Conservation (phyloP, 1,284 basidiomycete genomes). For the Retiboletus fuscus region DNA sequence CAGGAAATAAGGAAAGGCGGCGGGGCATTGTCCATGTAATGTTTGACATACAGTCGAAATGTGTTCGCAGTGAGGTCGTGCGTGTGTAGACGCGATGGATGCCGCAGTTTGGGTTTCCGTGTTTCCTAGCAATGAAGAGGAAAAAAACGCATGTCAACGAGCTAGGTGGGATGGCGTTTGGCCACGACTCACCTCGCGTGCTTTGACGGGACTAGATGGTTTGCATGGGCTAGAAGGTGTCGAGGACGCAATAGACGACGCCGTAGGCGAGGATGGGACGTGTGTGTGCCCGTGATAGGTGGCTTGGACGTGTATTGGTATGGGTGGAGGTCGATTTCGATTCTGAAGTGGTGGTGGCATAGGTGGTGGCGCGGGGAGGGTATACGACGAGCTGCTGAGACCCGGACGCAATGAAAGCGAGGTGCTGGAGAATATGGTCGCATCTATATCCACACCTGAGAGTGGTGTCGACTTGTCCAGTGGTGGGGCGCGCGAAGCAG, state of each 20-base stretch:
- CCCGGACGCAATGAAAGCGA: background rate
- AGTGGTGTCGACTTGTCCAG: slow-evolving; percentile 6
- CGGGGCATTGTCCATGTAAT: slow-evolving; percentile 73
- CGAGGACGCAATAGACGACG: slow-evolving; percentile 43
- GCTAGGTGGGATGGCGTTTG: background rate
- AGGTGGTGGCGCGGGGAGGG: slow-evolving; percentile 33
- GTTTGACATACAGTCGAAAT: slow-evolving; percentile 79
- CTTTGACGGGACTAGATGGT: slow-evolving; percentile 33
- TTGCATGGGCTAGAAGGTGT: slow-evolving; percentile 48
- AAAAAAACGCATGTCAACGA: background rate
- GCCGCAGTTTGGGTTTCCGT: slow-evolving; percentile 62
- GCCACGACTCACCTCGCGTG: slow-evolving; percentile 27
- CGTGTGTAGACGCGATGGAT: slow-evolving; percentile 73
- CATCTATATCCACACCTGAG: background rate
- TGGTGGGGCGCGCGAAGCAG: slow-evolving; percentile 18
- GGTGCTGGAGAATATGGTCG: slow-evolving; percentile 29
- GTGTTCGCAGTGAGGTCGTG: slow-evolving; percentile 73
- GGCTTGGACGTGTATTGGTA: background rate
- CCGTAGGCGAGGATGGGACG: slow-evolving; percentile 36
- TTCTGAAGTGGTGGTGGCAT: slow-evolving; percentile 21
- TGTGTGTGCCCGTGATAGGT: slow-evolving; percentile 10
- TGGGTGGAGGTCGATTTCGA: slow-evolving; percentile 17
- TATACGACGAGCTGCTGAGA: slow-evolving; percentile 18
- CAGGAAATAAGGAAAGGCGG: slow-evolving; percentile 12
- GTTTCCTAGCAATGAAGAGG: slow-evolving; percentile 13